Evolutionary conservation across 2,329 filamentous ascomycete genomes (phyloP), one percentile per base, ranked within the genome.

Genomic region (Pseudogymnoascus sp.): DNA sequence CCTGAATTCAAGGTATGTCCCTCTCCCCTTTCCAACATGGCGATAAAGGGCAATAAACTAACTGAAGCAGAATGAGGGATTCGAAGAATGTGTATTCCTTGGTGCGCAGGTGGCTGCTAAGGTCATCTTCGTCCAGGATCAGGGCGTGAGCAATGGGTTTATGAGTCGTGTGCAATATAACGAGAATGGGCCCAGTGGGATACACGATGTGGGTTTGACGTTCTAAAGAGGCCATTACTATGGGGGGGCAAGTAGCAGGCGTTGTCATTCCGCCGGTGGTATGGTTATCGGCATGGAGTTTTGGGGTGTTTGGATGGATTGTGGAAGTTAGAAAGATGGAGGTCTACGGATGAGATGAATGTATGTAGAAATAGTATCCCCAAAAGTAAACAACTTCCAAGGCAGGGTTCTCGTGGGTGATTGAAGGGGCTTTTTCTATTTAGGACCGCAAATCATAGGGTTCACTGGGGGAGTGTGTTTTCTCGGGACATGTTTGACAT

Each of bases 91-190:
- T 1, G 77, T 80, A 1, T 90, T 90, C 73, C 73, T 90, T n/a
- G 87, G 87, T 1, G 85, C 87, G 4, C 88, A 90, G 72, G 84
- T 90, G 37, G 86, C 86, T 5, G 86, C 86, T 6, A 89, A 88
- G 75, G 84, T 90, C 21, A 76, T 90, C 59, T 90, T 90, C 73
- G 82, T 89, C 8, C 79, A 85, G 2, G 87, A 90, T 70, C 84
- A 86, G 68, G 86, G 86, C 12, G 44, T 67, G 12, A 69, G 67
- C 3, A 89, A 89, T 74, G 86, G 85, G 0, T 90, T 87, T 73
- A 82, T 91, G 78, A 87, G 81, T 4, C 78, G 88, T 62, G 31
- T 68, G 3, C 69, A 74, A 62, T 73, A 71, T 40, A 74, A 74
- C 53, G 71, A 73, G 38, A 71, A 73, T 18, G 72, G 72, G 8